Percentiles rank a stretch among this genome's conserved stretches.
Evolutionary conservation across 1,284 basidiomycete genomes (phyloP).

Genomic region (Cutaneotrichosporon sp.): DNA sequence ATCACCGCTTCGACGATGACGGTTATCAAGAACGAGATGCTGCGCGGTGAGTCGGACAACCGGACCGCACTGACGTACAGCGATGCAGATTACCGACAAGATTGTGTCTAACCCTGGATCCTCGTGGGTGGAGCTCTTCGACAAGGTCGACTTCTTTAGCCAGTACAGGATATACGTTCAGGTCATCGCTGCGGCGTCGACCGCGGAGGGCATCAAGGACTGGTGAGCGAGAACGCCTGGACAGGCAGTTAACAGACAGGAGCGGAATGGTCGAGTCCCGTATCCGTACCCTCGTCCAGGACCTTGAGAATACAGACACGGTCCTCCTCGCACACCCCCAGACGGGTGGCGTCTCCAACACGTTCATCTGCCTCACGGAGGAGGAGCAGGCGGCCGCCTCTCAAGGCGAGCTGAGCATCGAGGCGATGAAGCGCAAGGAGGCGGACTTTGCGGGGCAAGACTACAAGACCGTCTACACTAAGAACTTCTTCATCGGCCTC

Average conservation of each 20-base stretch:
- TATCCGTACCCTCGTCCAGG: constrained; percentile 93
- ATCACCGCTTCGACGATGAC: constrained; percentile 93
- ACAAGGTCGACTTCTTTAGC: constrained; percentile 95
- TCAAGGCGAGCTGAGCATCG: constrained; percentile 79
- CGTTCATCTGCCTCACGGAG: constrained; percentile 77
- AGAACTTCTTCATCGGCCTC: constrained; percentile 96
- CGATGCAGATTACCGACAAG: constrained; percentile 88
- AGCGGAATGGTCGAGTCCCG: constrained; percentile 96
- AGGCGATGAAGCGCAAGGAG: constrained; percentile 70
- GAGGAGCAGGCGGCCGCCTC: constrained; percentile 86
- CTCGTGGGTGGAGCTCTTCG: constrained; percentile 89
- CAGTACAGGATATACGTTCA: constrained; percentile 98
- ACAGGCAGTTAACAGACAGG: constrained; percentile 58
- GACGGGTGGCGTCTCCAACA: constrained; percentile 89
- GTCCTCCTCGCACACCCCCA: constrained; percentile 92
- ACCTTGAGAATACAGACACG: constrained; percentile 92
- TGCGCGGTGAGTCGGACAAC: constrained; percentile 65
- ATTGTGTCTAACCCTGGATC: constrained; percentile 69
- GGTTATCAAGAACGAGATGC: constrained; percentile 96
- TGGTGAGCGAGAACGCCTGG: constrained; percentile 64
- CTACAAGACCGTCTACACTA: constrained; percentile 80
- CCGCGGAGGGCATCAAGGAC: constrained; percentile 84
- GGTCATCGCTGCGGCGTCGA: constrained; percentile 87
- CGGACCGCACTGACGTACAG: constrained; percentile 54
- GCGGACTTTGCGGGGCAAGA: constrained; percentile 79